Conservation (phyloP, 805 yeast species). For the Pichia heedii region DNA sequence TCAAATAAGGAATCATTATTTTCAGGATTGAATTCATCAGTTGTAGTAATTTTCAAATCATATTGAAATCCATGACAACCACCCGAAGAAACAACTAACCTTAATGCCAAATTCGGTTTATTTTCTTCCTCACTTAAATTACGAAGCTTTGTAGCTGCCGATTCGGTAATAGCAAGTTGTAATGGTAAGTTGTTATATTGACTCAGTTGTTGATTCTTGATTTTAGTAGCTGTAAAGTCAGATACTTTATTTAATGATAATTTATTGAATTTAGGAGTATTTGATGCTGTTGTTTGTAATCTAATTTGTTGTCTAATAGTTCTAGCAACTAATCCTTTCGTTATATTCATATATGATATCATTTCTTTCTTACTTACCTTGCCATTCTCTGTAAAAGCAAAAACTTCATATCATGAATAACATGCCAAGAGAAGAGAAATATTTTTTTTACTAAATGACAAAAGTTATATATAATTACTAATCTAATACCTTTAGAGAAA, state of each 20-base stretch:
- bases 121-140: constrained; percentile 43
- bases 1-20: constrained; percentile 45
- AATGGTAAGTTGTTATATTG: constrained; percentile 29
- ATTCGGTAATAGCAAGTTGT: constrained; percentile 38
- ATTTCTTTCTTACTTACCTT: background rate
- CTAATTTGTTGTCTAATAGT: background rate
- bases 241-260: constrained; percentile 12
- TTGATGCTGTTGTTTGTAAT: constrained; percentile 1
- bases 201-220: constrained; percentile 25
- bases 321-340: background rate
- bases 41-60: constrained; percentile 48
- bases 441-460: too few species aligned
- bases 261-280: constrained; percentile 3
- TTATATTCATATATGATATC: too few species aligned
- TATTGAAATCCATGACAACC: constrained; percentile 99
- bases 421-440: too few species aligned
- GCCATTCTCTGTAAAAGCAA: too few species aligned
- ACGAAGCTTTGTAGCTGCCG: constrained; percentile 45
- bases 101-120: constrained; percentile 53
- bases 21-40: constrained; percentile 23
- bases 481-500: too few species aligned
- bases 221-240: constrained; percentile 27
- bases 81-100: constrained; percentile 82
- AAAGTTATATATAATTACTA: too few species aligned
- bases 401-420: too few species aligned